Base-by-base conservation (phyloP, 768 basidiomycete species). In the Hirschioporus abietinus region DNA sequence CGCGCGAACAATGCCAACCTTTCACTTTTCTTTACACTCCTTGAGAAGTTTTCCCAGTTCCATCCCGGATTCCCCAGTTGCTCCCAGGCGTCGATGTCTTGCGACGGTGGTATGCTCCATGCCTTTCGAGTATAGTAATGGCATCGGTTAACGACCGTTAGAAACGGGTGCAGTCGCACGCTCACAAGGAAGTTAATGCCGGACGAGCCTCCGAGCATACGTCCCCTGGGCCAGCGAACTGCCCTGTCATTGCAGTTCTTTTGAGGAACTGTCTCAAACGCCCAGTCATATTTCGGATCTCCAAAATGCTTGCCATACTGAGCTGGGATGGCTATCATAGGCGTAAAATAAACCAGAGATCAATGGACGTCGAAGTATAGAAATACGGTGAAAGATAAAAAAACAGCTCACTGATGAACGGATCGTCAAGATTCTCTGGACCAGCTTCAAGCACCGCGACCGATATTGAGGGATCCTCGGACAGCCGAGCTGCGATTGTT, bases 371-470 rank as follows among this genome's bases (percentile, higher is more conserved):
- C n/a, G n/a, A n/a, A n/a, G n/a, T n/a, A n/a, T n/a, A n/a, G n/a
- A n/a, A 15, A 15, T 36, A 36, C 35, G 35, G 57, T 26, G 58
- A 35, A 60, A 35, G 35, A 20, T 35, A 17, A 12, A 23, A 10
- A 36, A 2, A 62, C 10, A 20, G 36, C 26, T 9, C 63, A 67
- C 75, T 69, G 58, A 79, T 77, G 25, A 73, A 70, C 0, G 78
- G 76, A 66, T 81, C 80, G 36, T 74, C 72, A 0, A 77, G 66
- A 30, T 78, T 76, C 27, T 72, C 65, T 65, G 71, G 70, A 15
- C 80, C 81, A 15, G 80, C 79, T 67, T 81, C 80, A 64, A 81
- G 70, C 0, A 83, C 79, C 27, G 77, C 71, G 12, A 84, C 80
- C 0, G 76, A 75, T 60, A 76, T 73, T 24, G 71, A 68, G 1